Evolutionary conservation across 1,139 yeast genomes (phyloP), one percentile per base, ranked within the genome.

Genomic region (Nakaseomyces sp.): DNA sequence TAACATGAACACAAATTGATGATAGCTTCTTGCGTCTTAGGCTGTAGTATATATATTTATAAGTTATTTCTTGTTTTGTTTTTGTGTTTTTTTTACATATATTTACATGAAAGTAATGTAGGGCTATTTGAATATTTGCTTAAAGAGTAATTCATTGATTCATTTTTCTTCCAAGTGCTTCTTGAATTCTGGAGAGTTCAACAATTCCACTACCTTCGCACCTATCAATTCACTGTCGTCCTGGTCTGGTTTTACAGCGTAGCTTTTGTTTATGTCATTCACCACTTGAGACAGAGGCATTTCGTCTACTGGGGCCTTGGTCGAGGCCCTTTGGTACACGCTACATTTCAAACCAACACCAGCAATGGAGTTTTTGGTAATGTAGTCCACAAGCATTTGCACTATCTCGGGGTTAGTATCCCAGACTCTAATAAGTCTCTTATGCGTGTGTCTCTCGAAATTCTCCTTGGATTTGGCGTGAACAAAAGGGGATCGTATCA

Each of bases 381-480:
- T 69, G 52, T 83, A 84, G 25, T 94, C 78, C 47, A 89, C 72
- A 79, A 91, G 81, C 45, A 84, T 68, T 61, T 91, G 95, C 40
- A 91, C 72, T 3, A 84, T 81, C 57, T 87, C 96, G 1, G 91
- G 81, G 51, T 84, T 81, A 19, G 96, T 78, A 65, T 91, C 97
- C 71, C 76, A 88, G 16, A 88, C 85, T 50, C 73, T 72, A 51
- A 91, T 70, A 51, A 76, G 66, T 49, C 94, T 77, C 57, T 82
- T 78, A 63, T 77, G 86, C 0, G 97, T 91, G 44, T 77, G 74
- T 68, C 97, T 79, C 68, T 86, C 86, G 68, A 86, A 91, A 70
- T 91, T 91, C 68, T 91, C 96, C 68, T 91, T 91, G 8, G 94
- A 76, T 63, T 89, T 89, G 44, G 97, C 95, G 61, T 86, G 94